These are phyloP conservation scores for Tylopilus felleus DNA, from an alignment of 768 basidiomycete genomes.

Conservation along the genomic window DNA sequence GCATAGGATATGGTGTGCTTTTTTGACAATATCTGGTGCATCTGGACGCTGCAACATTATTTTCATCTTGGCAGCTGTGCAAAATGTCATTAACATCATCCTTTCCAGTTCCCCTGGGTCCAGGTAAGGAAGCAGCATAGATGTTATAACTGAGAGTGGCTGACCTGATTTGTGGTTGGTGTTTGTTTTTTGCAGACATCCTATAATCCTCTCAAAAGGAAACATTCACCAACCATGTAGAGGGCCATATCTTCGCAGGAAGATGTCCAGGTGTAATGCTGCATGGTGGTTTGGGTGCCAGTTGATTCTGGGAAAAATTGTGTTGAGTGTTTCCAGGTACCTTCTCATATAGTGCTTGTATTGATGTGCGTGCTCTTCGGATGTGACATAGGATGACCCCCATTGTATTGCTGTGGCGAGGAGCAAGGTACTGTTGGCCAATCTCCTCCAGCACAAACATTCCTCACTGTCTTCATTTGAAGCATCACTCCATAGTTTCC, in stretches of 20 bases:
- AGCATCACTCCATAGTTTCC: background rate
- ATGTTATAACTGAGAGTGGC: background rate
- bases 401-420: background rate
- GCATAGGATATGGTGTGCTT: background rate
- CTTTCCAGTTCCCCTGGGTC: too few species aligned
- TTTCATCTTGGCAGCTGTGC: too few species aligned
- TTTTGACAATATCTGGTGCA: background rate
- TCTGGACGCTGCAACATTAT: too few species aligned
- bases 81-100: too few species aligned
- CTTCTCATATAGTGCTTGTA: slow-evolving; percentile 23
- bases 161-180: background rate
- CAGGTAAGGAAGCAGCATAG: too few species aligned
- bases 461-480: background rate
- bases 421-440: background rate
- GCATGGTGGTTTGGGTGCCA: slow-evolving; percentile 32
- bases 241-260: slow-evolving; percentile 30
- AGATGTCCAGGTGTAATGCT: slow-evolving; percentile 29
- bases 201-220: slow-evolving; percentile 29
- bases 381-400: slow-evolving; percentile 20
- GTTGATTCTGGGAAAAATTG: slow-evolving; percentile 16
- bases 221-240: slow-evolving; percentile 36
- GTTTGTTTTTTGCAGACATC: slow-evolving; percentile 22
- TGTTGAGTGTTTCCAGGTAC: slow-evolving; percentile 23
- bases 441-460: background rate
- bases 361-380: slow-evolving; percentile 6